Base-by-base conservation (phyloP, 257 asterid species). In the Leptodermis oblonga region DNA sequence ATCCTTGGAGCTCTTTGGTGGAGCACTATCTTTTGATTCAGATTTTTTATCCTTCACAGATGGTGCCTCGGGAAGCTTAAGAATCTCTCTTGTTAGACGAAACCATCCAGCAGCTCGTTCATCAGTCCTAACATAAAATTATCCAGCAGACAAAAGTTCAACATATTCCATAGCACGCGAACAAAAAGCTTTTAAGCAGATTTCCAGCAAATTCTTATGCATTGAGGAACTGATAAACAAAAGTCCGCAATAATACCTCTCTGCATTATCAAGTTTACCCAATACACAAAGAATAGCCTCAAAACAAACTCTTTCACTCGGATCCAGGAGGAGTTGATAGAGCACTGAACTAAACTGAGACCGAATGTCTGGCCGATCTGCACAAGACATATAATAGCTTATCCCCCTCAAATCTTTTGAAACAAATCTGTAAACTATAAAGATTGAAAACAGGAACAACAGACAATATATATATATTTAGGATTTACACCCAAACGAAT, bases 91-190 rank as follows among this genome's bases (percentile, higher is more conserved):
- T 56, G 91, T 86, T 70, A 94, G 79, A 74, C 97, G 90, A 78
- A 89, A 87, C 99, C 99, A 94, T 74, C 99, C 99, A 78, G 85
- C 88, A 78, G 99, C 99, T 81, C 97, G 86, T 74, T 91, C 99
- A 80, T 94, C 99, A 25, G 97, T 83, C 87, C 99, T 94, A 22
- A 75, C 22, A 70, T 55, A 42, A 42, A 56, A 65, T 37, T 66
- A 56, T 28, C 31, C 46, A 59, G 73, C 67, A 67, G 63, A 72
- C 3, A 36, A 58, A 82, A 67, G 45, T 18, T 60, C 62, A 14
- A 13, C 55, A 70, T 26, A 66, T 37, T 62, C 34, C 18, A 73
- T 26, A 67, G 53, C 31, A 49, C 23, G n/a, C 26, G n/a, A 49
- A 53, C 65, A 3, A 26, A 26, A 64, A 23, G 14, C 13, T 2